Evolutionary conservation across 2,329 filamentous ascomycete species (phyloP).

Genomic region (Xylaria sp.): DNA sequence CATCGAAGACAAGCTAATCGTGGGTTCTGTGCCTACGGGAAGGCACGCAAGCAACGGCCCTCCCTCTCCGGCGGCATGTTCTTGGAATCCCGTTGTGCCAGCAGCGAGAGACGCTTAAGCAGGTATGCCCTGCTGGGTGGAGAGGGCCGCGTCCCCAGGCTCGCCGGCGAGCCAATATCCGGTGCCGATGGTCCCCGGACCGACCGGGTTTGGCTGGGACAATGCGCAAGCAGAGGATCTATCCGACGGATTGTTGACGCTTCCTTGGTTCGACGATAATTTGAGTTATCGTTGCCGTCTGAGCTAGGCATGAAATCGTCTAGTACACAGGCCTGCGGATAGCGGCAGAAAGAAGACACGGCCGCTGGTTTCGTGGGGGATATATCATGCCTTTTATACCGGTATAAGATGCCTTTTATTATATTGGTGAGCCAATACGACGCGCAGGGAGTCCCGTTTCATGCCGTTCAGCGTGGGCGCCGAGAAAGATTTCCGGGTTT

Average conservation of each 20-base stretch:
- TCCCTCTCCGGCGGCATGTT: not conserved
- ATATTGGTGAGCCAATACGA: conserved; percentile 21
- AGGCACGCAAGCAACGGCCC: conserved; percentile 12
- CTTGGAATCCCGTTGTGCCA: not conserved
- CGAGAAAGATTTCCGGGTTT: conserved; percentile 24
- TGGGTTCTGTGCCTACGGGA: conserved; percentile 3
- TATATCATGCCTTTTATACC: conserved; percentile 36
- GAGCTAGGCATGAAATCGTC: conserved; percentile 17
- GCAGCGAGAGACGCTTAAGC: not conserved
- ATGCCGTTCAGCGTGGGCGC: conserved; percentile 11
- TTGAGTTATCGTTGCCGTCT: conserved; percentile 17
- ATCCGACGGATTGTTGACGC: not conserved
- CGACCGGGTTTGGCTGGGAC: conserved; percentile 10
- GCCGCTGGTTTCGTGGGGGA: conserved; percentile 15
- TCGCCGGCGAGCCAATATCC: conserved; percentile 5
- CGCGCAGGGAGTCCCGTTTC: not conserved
- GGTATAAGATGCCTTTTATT: conserved; percentile 20
- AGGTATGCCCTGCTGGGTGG: not conserved
- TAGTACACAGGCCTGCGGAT: conserved; percentile 20
- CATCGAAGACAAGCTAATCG: not conserved
- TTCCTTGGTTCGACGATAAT: conserved; percentile 4
- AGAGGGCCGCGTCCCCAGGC: not conserved
- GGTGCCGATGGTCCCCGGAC: conserved; percentile 6
- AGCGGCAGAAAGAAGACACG: conserved; percentile 17
- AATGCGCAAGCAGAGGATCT: conserved; percentile 11